A percentile compares a stretch with the other conserved stretches of the same genome.
These are phyloP conservation scores for Colletotrichum sp. DNA, from an alignment of 2,329 filamentous ascomycete species.

Conservation along the genomic window DNA sequence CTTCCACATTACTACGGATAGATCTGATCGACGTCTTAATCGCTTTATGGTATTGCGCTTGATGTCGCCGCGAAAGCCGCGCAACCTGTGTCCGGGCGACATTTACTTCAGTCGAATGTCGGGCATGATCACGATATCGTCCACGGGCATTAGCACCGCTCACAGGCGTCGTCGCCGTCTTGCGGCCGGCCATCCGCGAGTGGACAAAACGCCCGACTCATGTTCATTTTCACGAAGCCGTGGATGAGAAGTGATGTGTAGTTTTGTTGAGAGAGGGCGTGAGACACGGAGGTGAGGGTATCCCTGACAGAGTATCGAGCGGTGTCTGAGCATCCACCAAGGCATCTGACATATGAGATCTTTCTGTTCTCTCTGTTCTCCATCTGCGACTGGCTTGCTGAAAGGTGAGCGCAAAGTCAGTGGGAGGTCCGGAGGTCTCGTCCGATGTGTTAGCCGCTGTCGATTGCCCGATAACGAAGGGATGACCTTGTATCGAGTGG, in stretches of 20 bases:
- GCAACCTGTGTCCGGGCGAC: no score
- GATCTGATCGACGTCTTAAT: conserved; percentile 1
- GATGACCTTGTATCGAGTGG: conserved; percentile 7
- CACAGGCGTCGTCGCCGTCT: neutral
- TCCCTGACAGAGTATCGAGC: neutral
- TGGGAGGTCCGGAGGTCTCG: conserved; percentile 4
- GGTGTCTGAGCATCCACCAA: conserved; percentile 10
- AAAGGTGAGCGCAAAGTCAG: neutral
- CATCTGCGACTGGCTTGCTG: neutral
- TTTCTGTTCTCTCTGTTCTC: neutral
- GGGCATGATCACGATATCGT: neutral
- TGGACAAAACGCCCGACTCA: neutral
- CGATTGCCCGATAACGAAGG: conserved; percentile 16
- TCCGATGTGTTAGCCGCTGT: conserved; percentile 9
- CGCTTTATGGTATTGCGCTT: neutral
- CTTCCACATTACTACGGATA: neutral
- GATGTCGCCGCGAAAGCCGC: neutral
- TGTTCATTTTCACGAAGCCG: neutral
- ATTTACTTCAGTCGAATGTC: neutral
- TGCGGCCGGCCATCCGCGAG: neutral
- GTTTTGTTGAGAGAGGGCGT: conserved; percentile 1
- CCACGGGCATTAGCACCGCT: neutral
- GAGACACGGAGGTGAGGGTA: conserved; percentile 6
- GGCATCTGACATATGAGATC: conserved; percentile 12
- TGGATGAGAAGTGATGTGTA: conserved; percentile 9